phyloP scores from a whole-genome alignment of 2,329 filamentous ascomycete genomes.

The Xylaria arbuscula region DNA sequence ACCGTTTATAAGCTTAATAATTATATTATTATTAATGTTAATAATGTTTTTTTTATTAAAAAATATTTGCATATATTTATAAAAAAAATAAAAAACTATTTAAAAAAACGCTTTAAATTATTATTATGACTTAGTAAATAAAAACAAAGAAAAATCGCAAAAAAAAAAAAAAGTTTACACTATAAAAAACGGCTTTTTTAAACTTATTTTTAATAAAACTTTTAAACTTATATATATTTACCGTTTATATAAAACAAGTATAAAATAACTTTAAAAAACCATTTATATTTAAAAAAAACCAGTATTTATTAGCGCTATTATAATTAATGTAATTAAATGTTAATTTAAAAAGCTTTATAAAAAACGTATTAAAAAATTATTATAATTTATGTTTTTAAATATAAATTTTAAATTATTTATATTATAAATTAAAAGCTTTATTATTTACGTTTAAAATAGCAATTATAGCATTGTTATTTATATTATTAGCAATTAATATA shows the following conservation, averaged over 20 bases:
- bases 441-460: too few species aligned
- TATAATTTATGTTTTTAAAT: too few species aligned
- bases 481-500: not conserved
- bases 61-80: not conserved
- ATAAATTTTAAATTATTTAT: too few species aligned
- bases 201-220: not conserved
- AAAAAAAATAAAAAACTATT: not conserved
- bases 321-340: not conserved
- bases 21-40: not conserved
- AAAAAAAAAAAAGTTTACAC: not conserved
- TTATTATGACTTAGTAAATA: not conserved
- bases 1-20: not conserved
- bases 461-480: too few species aligned
- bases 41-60: not conserved
- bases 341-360: not conserved
- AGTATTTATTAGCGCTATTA: not conserved
- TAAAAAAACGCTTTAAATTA: not conserved
- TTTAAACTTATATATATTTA: not conserved
- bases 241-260: not conserved
- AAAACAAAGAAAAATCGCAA: too few species aligned
- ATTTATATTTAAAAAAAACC: not conserved
- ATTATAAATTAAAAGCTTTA: too few species aligned
- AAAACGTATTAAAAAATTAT: not conserved
- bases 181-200: not conserved
- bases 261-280: not conserved